phyloP scores from a whole-genome alignment of 257 asterid species.

The Plectranthus barbatus region DNA sequence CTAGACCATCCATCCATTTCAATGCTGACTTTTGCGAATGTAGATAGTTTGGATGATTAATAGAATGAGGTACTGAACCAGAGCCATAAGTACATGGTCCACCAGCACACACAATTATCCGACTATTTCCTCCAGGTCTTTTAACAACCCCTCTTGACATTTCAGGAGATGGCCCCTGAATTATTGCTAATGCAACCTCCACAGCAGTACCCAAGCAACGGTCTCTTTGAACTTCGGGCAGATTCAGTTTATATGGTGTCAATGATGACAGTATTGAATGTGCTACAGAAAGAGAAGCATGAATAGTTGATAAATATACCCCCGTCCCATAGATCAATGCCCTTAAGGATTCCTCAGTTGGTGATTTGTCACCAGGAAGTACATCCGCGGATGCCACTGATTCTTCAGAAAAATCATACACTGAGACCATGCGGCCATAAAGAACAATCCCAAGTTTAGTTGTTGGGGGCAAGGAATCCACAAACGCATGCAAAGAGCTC shows the following conservation, averaged over 20 bases:
- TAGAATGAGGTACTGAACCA: constrained; percentile 83
- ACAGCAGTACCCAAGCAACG: constrained; percentile 94
- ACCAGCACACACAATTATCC: constrained; percentile 88
- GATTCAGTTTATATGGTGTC: constrained; percentile 55
- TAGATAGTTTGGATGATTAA: constrained; percentile 72
- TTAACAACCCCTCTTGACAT: constrained; percentile 75
- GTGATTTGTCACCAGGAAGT: constrained; percentile 67
- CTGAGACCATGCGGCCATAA: constrained; percentile 81
- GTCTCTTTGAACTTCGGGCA: constrained; percentile 82
- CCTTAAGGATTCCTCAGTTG: constrained; percentile 69
- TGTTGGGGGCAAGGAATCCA: constrained; percentile 79
- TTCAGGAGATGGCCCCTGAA: constrained; percentile 92
- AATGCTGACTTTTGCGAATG: constrained; percentile 73
- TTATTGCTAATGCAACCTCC: constrained; percentile 78
- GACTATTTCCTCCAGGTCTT: constrained; percentile 84
- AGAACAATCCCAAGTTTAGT: constrained; percentile 80
- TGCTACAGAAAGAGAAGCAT: constrained; percentile 82
- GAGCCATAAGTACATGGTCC: constrained; percentile 91
- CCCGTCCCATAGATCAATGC: constrained; percentile 87
- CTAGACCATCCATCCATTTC: constrained; percentile 81
- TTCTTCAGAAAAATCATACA: constrained; percentile 92
- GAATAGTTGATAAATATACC: constrained; percentile 73
- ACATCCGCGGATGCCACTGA: constrained; percentile 82
- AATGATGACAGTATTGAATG: constrained; percentile 80
- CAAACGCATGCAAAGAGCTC: constrained; percentile 93